These are phyloP conservation scores for Umbelopsis ramanniana DNA, from an alignment of 192 early-diverging fungal genomes.

Conservation along the genomic window DNA sequence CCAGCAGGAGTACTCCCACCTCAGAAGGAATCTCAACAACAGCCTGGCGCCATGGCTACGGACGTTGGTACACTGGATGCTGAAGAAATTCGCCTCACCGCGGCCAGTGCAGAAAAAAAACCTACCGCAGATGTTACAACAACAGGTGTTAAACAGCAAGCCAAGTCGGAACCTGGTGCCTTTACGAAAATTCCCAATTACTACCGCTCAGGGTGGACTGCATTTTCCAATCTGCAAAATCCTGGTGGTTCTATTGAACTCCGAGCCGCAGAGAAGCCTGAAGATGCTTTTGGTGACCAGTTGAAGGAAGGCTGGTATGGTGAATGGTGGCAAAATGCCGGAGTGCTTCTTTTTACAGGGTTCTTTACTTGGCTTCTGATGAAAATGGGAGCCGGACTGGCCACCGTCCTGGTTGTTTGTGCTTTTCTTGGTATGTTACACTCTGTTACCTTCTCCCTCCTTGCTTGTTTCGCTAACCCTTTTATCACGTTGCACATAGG, in stretches of 20 bases:
- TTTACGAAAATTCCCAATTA: conserved; percentile 25
- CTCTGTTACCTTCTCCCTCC: background rate
- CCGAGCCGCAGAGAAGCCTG: conserved; percentile 22
- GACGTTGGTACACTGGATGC: conserved; percentile 34
- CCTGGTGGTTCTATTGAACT: conserved; percentile 20
- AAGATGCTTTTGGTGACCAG: conserved; percentile 25
- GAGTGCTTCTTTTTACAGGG: conserved; percentile 28
- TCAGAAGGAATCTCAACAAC: conserved; percentile 4
- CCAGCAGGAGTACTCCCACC: conserved; percentile 35
- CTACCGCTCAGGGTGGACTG: conserved; percentile 34
- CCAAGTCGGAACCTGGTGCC: conserved; percentile 20
- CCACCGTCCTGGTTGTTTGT: conserved; percentile 26
- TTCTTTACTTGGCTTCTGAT: conserved; percentile 26
- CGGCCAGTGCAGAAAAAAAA: conserved; percentile 22
- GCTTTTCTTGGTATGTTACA: conserved; percentile 32
- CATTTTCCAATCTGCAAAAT: conserved; percentile 20
- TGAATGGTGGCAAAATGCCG: conserved; percentile 41
- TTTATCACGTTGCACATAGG: conserved; percentile 23
- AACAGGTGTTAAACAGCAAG: background rate
- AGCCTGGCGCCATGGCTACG: conserved; percentile 24
- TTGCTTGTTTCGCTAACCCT: background rate
- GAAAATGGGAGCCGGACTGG: conserved; percentile 29
- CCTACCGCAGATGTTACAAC: background rate
- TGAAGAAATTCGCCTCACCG: conserved; percentile 4
- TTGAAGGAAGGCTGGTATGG: conserved; percentile 34